Evolutionary conservation across 495 filamentous ascomycete genomes (phyloP).

Genomic region (Daldinia loculata): DNA sequence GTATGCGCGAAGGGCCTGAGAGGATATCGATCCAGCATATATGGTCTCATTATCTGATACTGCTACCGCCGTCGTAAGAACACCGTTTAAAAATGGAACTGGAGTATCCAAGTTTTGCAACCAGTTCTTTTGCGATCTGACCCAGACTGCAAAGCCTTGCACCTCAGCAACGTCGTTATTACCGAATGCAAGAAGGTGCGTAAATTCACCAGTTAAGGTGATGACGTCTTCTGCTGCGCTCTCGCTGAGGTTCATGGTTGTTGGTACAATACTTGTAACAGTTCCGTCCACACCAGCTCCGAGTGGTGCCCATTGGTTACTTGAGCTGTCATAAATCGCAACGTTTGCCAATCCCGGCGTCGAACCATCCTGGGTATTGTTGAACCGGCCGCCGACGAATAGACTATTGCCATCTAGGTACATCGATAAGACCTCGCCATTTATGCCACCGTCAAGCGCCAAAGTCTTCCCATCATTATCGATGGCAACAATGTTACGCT

Average conservation of each 20-base stretch:
- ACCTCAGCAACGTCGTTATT: conserved; percentile 67
- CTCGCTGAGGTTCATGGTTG: conserved; percentile 81
- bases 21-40: conserved; percentile 80
- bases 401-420: conserved; percentile 68
- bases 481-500: conserved; percentile 79
- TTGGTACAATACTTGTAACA: conserved; percentile 74
- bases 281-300: conserved; percentile 87
- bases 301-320: conserved; percentile 77
- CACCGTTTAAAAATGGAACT: conserved; percentile 72
- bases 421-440: conserved; percentile 79
- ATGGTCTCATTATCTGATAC: conserved; percentile 69
- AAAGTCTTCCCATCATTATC: conserved; percentile 66
- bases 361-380: conserved; percentile 70
- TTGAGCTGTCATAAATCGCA: conserved; percentile 74
- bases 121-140: conserved; percentile 90
- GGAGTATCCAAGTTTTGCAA: conserved; percentile 77
- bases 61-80: conserved; percentile 71
- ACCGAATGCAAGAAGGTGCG: conserved; percentile 71
- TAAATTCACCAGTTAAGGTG: conserved; percentile 83
- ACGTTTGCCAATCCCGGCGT: conserved; percentile 72
- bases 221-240: conserved; percentile 76
- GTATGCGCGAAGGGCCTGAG: conserved; percentile 70
- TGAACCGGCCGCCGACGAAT: conserved; percentile 89
- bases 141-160: conserved; percentile 88
- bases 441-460: conserved; percentile 75